phyloP scores from a whole-genome alignment of 768 basidiomycete genomes.

The Hysterangium stoloniferum region DNA sequence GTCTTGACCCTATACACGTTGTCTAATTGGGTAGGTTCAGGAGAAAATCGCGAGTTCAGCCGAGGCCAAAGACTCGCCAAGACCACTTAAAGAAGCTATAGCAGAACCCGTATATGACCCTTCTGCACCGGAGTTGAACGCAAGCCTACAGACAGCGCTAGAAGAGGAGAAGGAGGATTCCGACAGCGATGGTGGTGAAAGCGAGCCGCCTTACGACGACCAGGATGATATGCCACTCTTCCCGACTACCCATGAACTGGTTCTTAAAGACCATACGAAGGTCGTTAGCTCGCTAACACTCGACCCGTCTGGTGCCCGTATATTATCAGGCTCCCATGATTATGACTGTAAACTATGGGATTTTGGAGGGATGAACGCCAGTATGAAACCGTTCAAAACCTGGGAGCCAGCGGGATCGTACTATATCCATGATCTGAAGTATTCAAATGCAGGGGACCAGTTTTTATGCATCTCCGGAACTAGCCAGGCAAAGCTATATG shows the following conservation, averaged over 20 bases:
- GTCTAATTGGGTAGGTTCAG: neutral
- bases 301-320: constrained; percentile 89
- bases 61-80: neutral
- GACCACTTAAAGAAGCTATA: neutral
- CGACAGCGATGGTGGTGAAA: constrained; percentile 16
- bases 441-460: constrained; percentile 77
- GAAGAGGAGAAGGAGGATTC: constrained; percentile 9
- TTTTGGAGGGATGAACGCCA: constrained; percentile 93
- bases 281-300: constrained; percentile 88
- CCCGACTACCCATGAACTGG: constrained; percentile 85
- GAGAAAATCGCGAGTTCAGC: neutral
- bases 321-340: constrained; percentile 90
- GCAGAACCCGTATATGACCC: constrained; percentile 7
- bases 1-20: neutral
- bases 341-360: constrained; percentile 99
- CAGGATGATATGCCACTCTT: constrained; percentile 50
- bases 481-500: constrained; percentile 79
- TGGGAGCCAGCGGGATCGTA: constrained; percentile 95
- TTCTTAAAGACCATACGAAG: constrained; percentile 92
- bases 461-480: constrained; percentile 88
- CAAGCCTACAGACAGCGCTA: neutral
- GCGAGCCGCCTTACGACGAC: constrained; percentile 33
- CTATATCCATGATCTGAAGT: constrained; percentile 88
- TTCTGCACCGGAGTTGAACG: constrained; percentile 10
- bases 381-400: constrained; percentile 90